Percentiles rank a stretch among this genome's conserved stretches.
These are phyloP conservation scores for Lentinula edodes DNA, from an alignment of 768 basidiomycete species.

Conservation along the genomic window DNA sequence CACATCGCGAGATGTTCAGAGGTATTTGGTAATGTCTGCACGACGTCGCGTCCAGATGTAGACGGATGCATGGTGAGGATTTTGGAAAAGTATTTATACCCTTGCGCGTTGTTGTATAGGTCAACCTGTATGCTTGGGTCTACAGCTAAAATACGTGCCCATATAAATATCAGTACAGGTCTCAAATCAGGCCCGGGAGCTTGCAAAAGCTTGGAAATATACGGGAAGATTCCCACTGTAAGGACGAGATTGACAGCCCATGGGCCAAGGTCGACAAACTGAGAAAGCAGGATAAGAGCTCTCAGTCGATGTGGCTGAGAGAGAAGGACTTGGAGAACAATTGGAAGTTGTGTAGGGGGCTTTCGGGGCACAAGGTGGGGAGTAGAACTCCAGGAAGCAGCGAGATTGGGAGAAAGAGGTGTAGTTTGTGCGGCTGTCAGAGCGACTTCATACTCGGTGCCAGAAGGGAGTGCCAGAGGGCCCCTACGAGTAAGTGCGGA, in stretches of 20 bases:
- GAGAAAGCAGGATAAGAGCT: slow-evolving; percentile 91
- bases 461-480: slow-evolving; percentile 59
- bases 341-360: slow-evolving; percentile 95
- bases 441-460: background rate
- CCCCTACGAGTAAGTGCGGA: slow-evolving; percentile 77
- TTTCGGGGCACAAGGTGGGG: slow-evolving; percentile 72
- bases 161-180: slow-evolving; percentile 97
- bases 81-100: slow-evolving; percentile 82
- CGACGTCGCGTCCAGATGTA: slow-evolving; percentile 41
- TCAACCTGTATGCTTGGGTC: slow-evolving; percentile 90
- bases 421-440: background rate
- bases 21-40: slow-evolving; percentile 74
- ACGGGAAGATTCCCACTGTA: slow-evolving; percentile 97
- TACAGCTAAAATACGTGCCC: slow-evolving; percentile 97
- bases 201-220: slow-evolving; percentile 93
- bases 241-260: slow-evolving; percentile 98
- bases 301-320: slow-evolving; percentile 94
- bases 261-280: slow-evolving; percentile 96
- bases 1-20: slow-evolving; percentile 99
- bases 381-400: background rate
- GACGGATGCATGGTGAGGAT: slow-evolving; percentile 50
- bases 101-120: slow-evolving; percentile 71
- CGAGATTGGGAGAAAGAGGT: slow-evolving; percentile 6
- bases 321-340: slow-evolving; percentile 93
- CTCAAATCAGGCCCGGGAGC: slow-evolving; percentile 94